These are phyloP conservation scores for Coriolopsis trogii DNA, from an alignment of 1,284 basidiomycete genomes.

Conservation along the genomic window DNA sequence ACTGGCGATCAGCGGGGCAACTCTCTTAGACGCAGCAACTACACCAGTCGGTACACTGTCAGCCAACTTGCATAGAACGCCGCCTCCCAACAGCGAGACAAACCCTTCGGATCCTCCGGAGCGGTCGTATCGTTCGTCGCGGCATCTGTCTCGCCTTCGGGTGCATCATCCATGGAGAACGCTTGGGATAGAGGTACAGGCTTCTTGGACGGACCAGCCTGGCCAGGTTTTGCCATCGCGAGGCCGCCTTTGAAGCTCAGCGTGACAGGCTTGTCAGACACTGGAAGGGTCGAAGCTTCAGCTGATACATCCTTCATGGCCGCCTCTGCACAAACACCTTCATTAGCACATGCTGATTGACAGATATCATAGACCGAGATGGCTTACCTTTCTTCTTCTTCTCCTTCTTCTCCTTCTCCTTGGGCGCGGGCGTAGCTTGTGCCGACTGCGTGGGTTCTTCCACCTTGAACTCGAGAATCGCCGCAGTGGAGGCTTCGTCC, in stretches of 20 bases:
- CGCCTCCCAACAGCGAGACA: slow-evolving; percentile 30
- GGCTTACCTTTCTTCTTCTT: slow-evolving; percentile 63
- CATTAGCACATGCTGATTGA: not conserved
- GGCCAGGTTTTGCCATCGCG: slow-evolving; percentile 40
- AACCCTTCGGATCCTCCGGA: slow-evolving; percentile 61
- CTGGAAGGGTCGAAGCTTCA: slow-evolving; percentile 64
- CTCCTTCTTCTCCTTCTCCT: slow-evolving; percentile 61
- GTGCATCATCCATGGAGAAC: slow-evolving; percentile 52
- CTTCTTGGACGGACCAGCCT: slow-evolving; percentile 30
- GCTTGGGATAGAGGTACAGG: slow-evolving; percentile 49
- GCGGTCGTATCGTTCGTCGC: slow-evolving; percentile 25
- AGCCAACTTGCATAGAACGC: slow-evolving; percentile 20
- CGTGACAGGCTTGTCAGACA: slow-evolving; percentile 79
- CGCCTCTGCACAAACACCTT: slow-evolving; percentile 3
- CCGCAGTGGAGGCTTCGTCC: slow-evolving; percentile 76
- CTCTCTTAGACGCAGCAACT: slow-evolving; percentile 71
- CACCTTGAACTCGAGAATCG: slow-evolving; percentile 79
- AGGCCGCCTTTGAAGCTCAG: slow-evolving; percentile 63
- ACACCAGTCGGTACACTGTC: slow-evolving; percentile 24
- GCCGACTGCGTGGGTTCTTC: slow-evolving; percentile 54
- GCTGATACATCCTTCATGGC: slow-evolving; percentile 32
- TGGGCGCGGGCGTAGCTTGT: slow-evolving; percentile 29
- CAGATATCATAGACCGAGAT: not conserved
- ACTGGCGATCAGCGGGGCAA: slow-evolving; percentile 83
- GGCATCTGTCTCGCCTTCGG: slow-evolving; percentile 24